Base-by-base conservation (phyloP, 495 filamentous ascomycete genomes). In the Mytilinidion resinicola region DNA sequence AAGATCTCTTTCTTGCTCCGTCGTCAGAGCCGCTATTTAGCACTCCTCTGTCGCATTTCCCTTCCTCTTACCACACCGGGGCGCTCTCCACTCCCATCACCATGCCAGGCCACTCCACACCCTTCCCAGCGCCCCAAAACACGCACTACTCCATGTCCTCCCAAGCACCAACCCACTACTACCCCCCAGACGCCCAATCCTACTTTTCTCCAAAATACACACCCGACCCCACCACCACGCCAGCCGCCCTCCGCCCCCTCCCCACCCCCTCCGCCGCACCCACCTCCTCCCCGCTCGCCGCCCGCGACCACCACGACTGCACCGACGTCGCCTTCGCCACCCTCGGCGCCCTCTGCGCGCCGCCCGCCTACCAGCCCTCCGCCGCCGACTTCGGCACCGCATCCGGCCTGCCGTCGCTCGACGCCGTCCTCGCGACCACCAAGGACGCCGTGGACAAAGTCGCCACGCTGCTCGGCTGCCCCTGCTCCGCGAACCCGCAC, bases 281-380 rank as follows among this genome's bases (percentile, higher is more conserved):
- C 1, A 35, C 38, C 6, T 55, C 58, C 0, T 50, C 62, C 0
- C 44, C 59, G 6, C 19, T 51, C 20, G 58, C 59, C 7, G 49
- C 57, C 11, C 19, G 53, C 20, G 30, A 55, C 43, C 47, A 15
- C 44, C 63, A 66, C 55, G 56, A 62, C 36, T 66, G 63, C 56
- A 66, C 59, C 3, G 55, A 66, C 36, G 62, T 66, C 52, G 59
- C 63, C 20, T 66, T 66, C 44, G 41, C 51, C 33, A 62, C 62
- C 9, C 44, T 66, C 17, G 59, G 58, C 54, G 57, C 50, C 37
- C 59, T 66, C 19, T 66, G 59, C 49, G 53, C 63, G 7, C 59
- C 59, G 7, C 59, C 63, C 25, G 15, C 59, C 35, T 52, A 42
- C n/a, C 63, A 66, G 51, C 63, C 63, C 38, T 21, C 51, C n/a